Evolutionary conservation across 2,329 filamentous ascomycete genomes (phyloP), one percentile per base, ranked within the genome.

Genomic region (Beauveria medogensis): DNA sequence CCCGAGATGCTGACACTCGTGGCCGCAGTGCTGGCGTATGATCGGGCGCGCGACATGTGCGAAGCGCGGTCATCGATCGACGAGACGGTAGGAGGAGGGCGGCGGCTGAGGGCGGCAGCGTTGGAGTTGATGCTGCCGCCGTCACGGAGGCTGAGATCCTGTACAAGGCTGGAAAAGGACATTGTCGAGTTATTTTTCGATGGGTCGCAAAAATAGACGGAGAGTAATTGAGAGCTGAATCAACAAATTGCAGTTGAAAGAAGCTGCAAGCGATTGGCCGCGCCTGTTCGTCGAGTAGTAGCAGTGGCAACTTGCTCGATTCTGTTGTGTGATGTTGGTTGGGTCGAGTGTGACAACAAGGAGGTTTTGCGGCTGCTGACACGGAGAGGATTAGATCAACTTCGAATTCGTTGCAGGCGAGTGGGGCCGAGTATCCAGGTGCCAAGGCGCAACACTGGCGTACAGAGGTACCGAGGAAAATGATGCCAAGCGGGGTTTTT

Each of bases 1-100:
- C 85, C 85, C 2, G 84, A 78, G 67, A 88, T 87, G 81, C 85
- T 88, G 65, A 88, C 85, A 70, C 84, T 88, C 30, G 85, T 88
- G 50, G 85, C 85, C 60, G 83, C 76, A 16, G 85, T 88, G 77
- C 85, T 87, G 64, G 85, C 75, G 69, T 87, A 87, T 22, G 84
- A 87, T 79, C 83, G 84, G 69, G 83, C 82, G 59, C 82, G 78
- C 24, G 85, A 88, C 65, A 87, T 73, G 70, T 84, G 83, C 55
- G 84, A 87, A 47, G 80, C 75, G 51, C 79, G 75, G 70, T 86
- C 84, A 68, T 87, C 84, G 54, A 77, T 75, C 9, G 82, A 81
- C 5, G 75, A 72, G 60, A 75, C 76, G 51, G 69, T 69, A 28
- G 69, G 67, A 54, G 75, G 75, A 44, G 78, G 73, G 61, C 81